These are phyloP conservation scores for Bremia lactucae DNA, from an alignment of 352 stramenopile species.

Conservation along the genomic window DNA sequence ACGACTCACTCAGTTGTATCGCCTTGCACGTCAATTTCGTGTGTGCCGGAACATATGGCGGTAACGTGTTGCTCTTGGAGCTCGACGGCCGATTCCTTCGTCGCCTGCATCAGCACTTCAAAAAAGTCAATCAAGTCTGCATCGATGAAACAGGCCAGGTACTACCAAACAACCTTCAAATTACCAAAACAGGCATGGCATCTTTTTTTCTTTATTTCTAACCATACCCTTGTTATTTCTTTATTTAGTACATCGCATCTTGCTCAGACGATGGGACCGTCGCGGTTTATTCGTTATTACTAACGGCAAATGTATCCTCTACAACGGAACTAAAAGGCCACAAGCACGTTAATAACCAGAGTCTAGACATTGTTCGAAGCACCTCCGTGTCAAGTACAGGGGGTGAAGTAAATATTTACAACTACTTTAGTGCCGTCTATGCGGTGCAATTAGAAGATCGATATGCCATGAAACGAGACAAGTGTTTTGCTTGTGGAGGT, in stretches of 20 bases:
- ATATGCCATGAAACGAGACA: constrained; percentile 73
- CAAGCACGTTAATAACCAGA: constrained; percentile 12
- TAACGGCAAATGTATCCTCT: constrained; percentile 3
- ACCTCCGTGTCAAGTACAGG: constrained; percentile 52
- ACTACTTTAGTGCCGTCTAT: constrained; percentile 81
- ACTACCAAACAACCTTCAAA: constrained; percentile 1
- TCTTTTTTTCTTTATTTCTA: too few relatives aligned
- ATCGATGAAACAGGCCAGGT: constrained; percentile 76
- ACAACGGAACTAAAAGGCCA: constrained; percentile 12
- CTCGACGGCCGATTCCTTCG: constrained; percentile 70
- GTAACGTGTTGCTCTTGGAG: constrained; percentile 70
- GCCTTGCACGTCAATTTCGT: constrained; percentile 74
- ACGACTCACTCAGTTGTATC: constrained; percentile 77
- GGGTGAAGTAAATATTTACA: constrained; percentile 84
- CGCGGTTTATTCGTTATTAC: constrained; percentile 65
- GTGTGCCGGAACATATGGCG: constrained; percentile 66
- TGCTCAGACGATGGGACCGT: constrained; percentile 81
- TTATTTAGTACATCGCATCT: constrained; percentile 64
- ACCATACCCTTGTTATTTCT: not conserved
- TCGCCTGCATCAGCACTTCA: constrained; percentile 78
- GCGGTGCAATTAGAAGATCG: constrained; percentile 64
- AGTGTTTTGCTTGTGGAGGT: constrained; percentile 73
- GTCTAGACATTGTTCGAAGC: constrained; percentile 12
- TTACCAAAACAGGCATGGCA: too few relatives aligned
- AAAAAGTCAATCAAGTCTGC: constrained; percentile 80